Conservation (phyloP, 1,139 yeast species). For the Suhomyces atakaporum region DNA sequence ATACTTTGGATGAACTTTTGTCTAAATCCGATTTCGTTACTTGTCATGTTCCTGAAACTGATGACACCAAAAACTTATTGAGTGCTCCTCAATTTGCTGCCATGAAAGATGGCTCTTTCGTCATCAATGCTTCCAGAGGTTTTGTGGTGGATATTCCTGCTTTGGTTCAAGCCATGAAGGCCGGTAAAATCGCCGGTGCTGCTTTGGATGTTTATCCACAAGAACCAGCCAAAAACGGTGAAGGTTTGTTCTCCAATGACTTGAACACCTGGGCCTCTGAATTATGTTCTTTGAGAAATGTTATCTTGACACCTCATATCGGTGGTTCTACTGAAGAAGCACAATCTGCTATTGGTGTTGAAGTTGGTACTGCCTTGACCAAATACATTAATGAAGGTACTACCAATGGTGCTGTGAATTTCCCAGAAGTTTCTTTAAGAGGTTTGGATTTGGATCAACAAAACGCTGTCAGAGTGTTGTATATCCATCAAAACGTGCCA, state of each 20-base stretch:
- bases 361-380: conserved; percentile 82
- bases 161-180: conserved; percentile 83
- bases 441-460: conserved; percentile 87
- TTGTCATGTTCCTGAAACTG: conserved; percentile 91
- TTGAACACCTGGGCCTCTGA: conserved; percentile 86
- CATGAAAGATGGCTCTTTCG: conserved; percentile 95
- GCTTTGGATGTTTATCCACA: conserved; percentile 96
- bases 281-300: conserved; percentile 78
- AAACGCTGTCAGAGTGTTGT: conserved; percentile 87
- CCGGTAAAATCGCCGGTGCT: conserved; percentile 96
- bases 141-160: conserved; percentile 97
- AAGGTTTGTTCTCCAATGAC: conserved; percentile 66
- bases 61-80: conserved; percentile 89
- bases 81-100: conserved; percentile 90
- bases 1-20: conserved; percentile 79
- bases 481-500: conserved; percentile 97
- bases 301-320: conserved; percentile 93
- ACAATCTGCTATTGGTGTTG: conserved; percentile 95
- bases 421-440: conserved; percentile 97
- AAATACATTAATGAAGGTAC: conserved; percentile 96
- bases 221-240: conserved; percentile 98
- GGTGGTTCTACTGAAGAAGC: conserved; percentile 99
- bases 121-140: conserved; percentile 96
- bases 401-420: conserved; percentile 95
- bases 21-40: conserved; percentile 84